phyloP scores from a whole-genome alignment of 345 rosid species.

The Pistacia vera region DNA sequence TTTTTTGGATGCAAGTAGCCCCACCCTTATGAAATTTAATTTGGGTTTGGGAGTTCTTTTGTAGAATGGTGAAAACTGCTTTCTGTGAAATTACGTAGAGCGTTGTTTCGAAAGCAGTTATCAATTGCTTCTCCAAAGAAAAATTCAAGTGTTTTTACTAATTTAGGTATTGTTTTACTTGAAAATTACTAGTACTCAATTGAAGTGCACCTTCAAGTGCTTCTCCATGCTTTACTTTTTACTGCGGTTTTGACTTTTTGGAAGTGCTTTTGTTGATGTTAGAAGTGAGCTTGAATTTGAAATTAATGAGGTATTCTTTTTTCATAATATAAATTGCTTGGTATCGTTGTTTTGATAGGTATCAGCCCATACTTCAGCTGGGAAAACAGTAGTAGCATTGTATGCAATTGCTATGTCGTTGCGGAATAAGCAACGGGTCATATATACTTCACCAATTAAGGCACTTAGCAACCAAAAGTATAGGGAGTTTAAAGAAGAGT shows the following conservation, averaged over 20 bases:
- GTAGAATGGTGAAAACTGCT: no score
- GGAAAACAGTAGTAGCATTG: constrained; percentile 92
- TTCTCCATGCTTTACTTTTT: neutral
- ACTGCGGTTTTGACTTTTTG: neutral
- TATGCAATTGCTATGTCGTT: constrained; percentile 98
- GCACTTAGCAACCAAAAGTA: constrained; percentile 96
- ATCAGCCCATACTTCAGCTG: constrained; percentile 99
- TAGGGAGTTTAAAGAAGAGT: constrained; percentile 96
- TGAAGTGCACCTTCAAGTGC: neutral
- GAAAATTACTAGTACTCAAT: no score
- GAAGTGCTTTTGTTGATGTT: neutral
- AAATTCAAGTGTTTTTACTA: no score
- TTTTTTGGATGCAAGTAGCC: no score
- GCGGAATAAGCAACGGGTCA: constrained; percentile 82
- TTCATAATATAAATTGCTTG: neutral
- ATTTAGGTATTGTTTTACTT: no score
- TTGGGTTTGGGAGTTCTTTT: no score
- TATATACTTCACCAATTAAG: constrained; percentile 95
- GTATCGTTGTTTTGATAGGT: constrained; percentile 46
- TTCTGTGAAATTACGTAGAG: no score
- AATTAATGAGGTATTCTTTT: neutral
- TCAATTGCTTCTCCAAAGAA: no score
- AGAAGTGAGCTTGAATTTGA: no score
- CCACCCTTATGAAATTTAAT: no score
- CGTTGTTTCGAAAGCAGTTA: no score